Conservation (phyloP, 306 rosid genomes). For the Inga leiocalycina region DNA sequence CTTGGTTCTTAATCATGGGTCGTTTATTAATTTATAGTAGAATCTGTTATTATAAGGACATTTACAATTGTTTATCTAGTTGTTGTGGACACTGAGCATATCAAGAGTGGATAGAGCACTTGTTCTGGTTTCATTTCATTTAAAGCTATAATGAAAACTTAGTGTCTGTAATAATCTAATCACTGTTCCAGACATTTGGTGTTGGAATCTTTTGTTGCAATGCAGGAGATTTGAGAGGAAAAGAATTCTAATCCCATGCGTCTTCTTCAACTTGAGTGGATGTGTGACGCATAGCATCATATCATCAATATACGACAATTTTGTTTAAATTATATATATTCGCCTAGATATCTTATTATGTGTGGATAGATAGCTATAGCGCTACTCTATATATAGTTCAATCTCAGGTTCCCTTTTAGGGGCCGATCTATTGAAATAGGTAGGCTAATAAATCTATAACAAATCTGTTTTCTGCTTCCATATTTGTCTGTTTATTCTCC, state of each 20-base stretch:
- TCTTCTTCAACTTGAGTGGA: slow-evolving; percentile 42
- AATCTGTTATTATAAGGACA: not conserved
- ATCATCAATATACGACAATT: not conserved
- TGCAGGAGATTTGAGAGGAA: slow-evolving; percentile 11
- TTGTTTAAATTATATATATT: too few species aligned
- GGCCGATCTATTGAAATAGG: not conserved
- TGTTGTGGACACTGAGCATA: not conserved
- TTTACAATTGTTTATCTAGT: not conserved
- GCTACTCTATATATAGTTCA: not conserved
- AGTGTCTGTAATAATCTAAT: slow-evolving; percentile 45
- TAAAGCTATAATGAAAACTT: slow-evolving; percentile 8
- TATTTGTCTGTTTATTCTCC: not conserved
- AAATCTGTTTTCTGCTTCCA: not conserved
- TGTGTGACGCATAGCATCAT: slow-evolving; percentile 39
- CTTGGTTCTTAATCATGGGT: not conserved
- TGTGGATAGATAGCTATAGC: slow-evolving; percentile 14
- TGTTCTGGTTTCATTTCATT: not conserved
- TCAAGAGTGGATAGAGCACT: slow-evolving; percentile 44
- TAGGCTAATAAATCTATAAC: slow-evolving; percentile 4
- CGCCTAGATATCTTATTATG: too few species aligned
- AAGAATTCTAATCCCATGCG: slow-evolving; percentile 10
- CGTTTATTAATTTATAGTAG: not conserved
- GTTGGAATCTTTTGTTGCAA: slow-evolving; percentile 48
- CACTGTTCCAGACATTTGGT: slow-evolving; percentile 17
- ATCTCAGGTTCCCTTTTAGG: slow-evolving; percentile 3